Evolutionary conservation across 2,329 filamentous ascomycete species (phyloP), one percentile per base, ranked within the genome.

Genomic region (Colletotrichum camelliae): DNA sequence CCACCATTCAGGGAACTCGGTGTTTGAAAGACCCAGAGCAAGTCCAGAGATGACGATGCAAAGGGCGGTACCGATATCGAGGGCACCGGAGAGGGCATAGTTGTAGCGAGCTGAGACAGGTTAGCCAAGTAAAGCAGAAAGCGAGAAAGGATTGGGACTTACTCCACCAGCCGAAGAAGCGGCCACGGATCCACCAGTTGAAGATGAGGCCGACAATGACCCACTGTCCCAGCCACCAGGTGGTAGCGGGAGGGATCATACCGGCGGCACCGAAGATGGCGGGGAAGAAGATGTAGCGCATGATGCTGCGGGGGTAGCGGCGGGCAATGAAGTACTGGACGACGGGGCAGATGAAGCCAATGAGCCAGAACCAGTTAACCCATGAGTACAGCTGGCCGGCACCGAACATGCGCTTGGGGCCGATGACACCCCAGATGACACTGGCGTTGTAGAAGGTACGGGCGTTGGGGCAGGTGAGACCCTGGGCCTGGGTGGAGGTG

Each of bases 371-470:
- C 80, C 84, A 91, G 80, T 90, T 88, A 39, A 90, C 83, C 61
- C 84, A 84, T 0, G 84, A 81, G 80, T 91, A 92, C 4, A 89
- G 82, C n/a, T 86, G 82, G 29, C 83, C 83, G n/a, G 78, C 78
- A 16, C 83, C 83, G 69, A 84, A 84, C 43, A 85, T 82, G 65
- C 79, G 79, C 48, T 72, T 78, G 3, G 84, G 84, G 1, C 84
- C 91, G 71, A 93, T 91, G 21, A 91, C 86, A 73, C 91, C 91
- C 91, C 91, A 92, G 71, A 92, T 88, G 7, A 92, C 86, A 24
- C 89, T 91, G 31, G 88, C 89, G 29, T 90, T 91, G 84, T 90
- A 93, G 80, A 92, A 93, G 0, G 91, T 90, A 29, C 87, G 87
- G 18, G 89, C 89, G 43, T 87, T 86, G 10, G 91, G 91, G 79